phyloP scores from a whole-genome alignment of 441 rosid species.

The Euphorbia corollata region DNA sequence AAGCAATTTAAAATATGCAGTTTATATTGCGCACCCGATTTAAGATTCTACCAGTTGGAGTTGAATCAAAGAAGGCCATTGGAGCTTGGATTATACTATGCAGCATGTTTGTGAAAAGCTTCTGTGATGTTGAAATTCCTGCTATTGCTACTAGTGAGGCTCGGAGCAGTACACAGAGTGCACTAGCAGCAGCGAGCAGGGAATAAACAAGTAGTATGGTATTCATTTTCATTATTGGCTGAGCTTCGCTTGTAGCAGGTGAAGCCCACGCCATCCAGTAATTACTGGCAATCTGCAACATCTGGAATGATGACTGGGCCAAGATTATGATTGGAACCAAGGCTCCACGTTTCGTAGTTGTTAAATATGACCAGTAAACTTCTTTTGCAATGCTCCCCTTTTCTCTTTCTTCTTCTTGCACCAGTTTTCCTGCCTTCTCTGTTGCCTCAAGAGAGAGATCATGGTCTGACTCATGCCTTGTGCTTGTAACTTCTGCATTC shows the following conservation, averaged over 20 bases:
- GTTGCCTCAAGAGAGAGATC: slow-evolving; percentile 46
- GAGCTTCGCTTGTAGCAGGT: slow-evolving; percentile 54
- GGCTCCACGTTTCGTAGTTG: slow-evolving; percentile 66
- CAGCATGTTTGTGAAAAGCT: slow-evolving; percentile 79
- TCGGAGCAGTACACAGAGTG: slow-evolving; percentile 67
- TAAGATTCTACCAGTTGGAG: slow-evolving; percentile 92
- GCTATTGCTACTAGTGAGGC: slow-evolving; percentile 57
- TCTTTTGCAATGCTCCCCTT: slow-evolving; percentile 89
- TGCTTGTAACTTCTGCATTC: slow-evolving; percentile 31
- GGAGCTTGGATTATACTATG: slow-evolving; percentile 71
- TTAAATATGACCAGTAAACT: slow-evolving; percentile 78
- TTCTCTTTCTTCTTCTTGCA: slow-evolving; percentile 93
- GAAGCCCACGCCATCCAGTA: slow-evolving; percentile 99
- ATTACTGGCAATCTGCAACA: slow-evolving; percentile 77
- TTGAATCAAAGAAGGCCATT: slow-evolving; percentile 93
- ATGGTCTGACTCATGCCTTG: slow-evolving; percentile 46
- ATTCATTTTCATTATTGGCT: slow-evolving; percentile 49
- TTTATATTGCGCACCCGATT: slow-evolving; percentile 56
- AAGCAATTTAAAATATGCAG: no score
- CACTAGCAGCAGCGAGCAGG: slow-evolving; percentile 63
- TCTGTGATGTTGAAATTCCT: slow-evolving; percentile 77
- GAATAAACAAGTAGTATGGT: slow-evolving; percentile 57
- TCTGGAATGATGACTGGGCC: slow-evolving; percentile 86
- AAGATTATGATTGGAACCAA: slow-evolving; percentile 70
- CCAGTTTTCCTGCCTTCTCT: slow-evolving; percentile 67